These are phyloP conservation scores for Candida parachauliodes DNA, from an alignment of 805 yeast species.

Conservation along the genomic window DNA sequence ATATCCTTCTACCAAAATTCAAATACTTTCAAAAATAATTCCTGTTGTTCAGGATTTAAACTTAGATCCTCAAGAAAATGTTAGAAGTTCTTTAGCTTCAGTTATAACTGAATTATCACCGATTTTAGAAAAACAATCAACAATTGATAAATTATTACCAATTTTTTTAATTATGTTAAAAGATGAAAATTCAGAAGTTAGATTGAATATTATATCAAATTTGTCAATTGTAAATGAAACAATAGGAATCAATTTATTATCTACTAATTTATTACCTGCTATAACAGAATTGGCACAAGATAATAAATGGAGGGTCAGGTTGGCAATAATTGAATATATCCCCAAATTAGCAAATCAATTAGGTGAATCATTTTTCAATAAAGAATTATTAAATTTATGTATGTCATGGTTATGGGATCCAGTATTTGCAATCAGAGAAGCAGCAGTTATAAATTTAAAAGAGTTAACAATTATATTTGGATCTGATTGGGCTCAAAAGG, in stretches of 20 bases:
- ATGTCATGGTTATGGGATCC: conserved; percentile 99
- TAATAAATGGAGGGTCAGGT: conserved; percentile 94
- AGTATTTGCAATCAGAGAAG: conserved; percentile 93
- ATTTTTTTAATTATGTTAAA: conserved; percentile 88
- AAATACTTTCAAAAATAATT: conserved; percentile 65
- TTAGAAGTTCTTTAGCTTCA: conserved; percentile 87
- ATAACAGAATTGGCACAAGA: conserved; percentile 95
- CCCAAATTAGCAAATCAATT: conserved; percentile 92
- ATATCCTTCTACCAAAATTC: conserved; percentile 33
- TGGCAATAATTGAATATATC: conserved; percentile 94
- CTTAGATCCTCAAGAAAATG: conserved; percentile 88
- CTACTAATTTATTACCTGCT: conserved; percentile 89
- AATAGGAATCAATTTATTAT: conserved; percentile 83
- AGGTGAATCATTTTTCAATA: conserved; percentile 90
- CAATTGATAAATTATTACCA: conserved; percentile 80
- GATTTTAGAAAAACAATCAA: conserved; percentile 75
- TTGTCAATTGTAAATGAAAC: conserved; percentile 90
- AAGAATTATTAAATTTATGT: conserved; percentile 84
- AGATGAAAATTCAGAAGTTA: conserved; percentile 95
- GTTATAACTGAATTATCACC: conserved; percentile 86
- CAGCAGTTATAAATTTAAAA: conserved; percentile 82
- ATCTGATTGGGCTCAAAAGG: conserved; percentile 85
- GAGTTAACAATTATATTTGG: conserved; percentile 86
- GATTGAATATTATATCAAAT: conserved; percentile 89
- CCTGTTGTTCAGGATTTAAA: conserved; percentile 83